Base-by-base conservation (phyloP, 1,139 yeast genomes). In the Debaryomycetaceae sp. region DNA sequence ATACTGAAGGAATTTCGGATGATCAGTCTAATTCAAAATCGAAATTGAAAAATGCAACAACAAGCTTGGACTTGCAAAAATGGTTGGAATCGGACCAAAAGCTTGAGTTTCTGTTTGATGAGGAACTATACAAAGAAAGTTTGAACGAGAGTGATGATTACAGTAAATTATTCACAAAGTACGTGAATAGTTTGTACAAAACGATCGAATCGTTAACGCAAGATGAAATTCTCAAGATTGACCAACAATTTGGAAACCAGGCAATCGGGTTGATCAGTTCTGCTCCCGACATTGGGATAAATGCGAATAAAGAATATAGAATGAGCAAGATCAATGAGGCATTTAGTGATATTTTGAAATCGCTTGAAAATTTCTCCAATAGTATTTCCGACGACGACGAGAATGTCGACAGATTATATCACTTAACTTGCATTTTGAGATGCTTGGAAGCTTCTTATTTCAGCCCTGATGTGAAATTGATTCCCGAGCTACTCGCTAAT, bases 381-480 rank as follows among this genome's bases (percentile, higher is more conserved):
- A 33, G 17, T 15, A 30, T 14, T 4, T 11, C 16, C 5, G 46
- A 47, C 6, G 54, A 54, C 30, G 46, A 45, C n/a, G 52, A 51
- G 14, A 49, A 49, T 13, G 41, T 44, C 17, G 43, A 46, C 28
- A 43, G 48, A 28, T 45, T 53, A 14, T 51, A 76, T 39, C 78
- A 75, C 41, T 63, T 71, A 14, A 55, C 75, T 28, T 68, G 70
- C 43, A 75, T 84, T 6, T 53, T 84, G 36, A 80, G 79, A 45
- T 78, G 88, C 49, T 53, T 84, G 22, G 71, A 72, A 37, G 78
- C 87, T 0, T 58, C 75, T 30, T 65, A 69, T 46, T 84, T 82
- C 51, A 67, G 53, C 34, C 42, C 73, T 1, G 58, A 63, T 18
- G 65, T 67, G 2, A 68, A 65, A 33, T 66, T 67, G 33, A 73